Evolutionary conservation across 2,329 filamentous ascomycete genomes (phyloP).

Genomic region (Microdochium bolleyi): DNA sequence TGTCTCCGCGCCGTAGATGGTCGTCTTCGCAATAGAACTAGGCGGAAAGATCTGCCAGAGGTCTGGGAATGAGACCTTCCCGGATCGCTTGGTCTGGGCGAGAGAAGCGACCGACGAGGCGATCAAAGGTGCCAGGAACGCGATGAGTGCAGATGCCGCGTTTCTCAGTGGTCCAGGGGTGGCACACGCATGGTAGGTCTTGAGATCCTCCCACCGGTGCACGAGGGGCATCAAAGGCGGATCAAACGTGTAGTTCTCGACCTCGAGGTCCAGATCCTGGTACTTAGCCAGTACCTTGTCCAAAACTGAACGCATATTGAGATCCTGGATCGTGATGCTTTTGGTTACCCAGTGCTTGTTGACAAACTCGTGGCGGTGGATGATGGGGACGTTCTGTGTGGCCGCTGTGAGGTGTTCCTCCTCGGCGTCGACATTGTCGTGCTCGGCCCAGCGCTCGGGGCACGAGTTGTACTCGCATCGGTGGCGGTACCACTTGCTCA

Average conservation of each 20-base stretch:
- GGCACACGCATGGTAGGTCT: conserved; percentile 5
- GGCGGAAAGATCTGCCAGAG: conserved; percentile 28
- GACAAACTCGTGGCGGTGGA: conserved; percentile 18
- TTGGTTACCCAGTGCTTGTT: conserved; percentile 21
- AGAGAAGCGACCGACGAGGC: conserved; percentile 15
- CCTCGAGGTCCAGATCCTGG: conserved; percentile 22
- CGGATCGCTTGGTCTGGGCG: conserved; percentile 15
- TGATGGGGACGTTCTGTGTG: conserved; percentile 16
- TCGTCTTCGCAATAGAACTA: conserved; percentile 19
- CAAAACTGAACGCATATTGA: conserved; percentile 19
- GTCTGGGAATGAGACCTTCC: conserved; percentile 19
- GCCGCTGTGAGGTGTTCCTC: conserved; percentile 12
- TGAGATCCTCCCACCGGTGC: conserved; percentile 23
- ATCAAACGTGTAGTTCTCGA: conserved; percentile 22
- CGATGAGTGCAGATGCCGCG: conserved; percentile 12
- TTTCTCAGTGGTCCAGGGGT: conserved; percentile 3
- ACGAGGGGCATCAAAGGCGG: conserved; percentile 24
- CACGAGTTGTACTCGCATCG: conserved; percentile 14
- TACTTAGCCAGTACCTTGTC: conserved; percentile 20
- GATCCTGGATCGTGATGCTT: conserved; percentile 22
- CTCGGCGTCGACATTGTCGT: conserved; percentile 17
- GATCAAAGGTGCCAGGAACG: conserved; percentile 22
- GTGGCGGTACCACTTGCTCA: conserved; percentile 12
- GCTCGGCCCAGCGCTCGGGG: conserved; percentile 19
- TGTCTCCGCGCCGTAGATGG: conserved; percentile 23